Base-by-base conservation (phyloP, 345 rosid genomes). In the Carallia pectinifolia region DNA sequence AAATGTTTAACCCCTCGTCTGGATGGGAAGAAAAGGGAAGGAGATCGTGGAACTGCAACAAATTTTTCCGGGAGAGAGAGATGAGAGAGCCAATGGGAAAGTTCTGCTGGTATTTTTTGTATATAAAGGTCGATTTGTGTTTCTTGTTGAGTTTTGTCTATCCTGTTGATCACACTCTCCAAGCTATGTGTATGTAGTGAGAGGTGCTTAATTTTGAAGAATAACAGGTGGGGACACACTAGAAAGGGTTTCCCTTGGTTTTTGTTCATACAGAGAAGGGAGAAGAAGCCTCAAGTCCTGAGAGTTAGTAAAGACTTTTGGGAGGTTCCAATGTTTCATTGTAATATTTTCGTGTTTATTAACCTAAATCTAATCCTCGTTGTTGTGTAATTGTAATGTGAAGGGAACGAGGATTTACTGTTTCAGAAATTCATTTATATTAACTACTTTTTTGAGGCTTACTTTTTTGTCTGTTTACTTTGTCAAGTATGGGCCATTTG, bases 141-240 rank as follows among this genome's bases (percentile, higher is more conserved):
- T 29, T 63, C 15, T 3, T 47, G 56, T 40, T 18, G 33, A 19
- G 55, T 39, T 54, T 18, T 67, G 44, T 34, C 34, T 44, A 44
- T 12, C 6, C 37, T 70, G 66, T 47, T 65, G 38, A 52, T 33
- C 53, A 23, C 13, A 0, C 72, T 70, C 71, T 65, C 62, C 62
- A 66, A 54, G 12, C 66, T 44, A 38, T 77, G 81, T 71, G 66
- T 10, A 68, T 70, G 75, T 39, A 65, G 63, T 71, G 76, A 71
- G 69, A 65, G 66, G 31, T 29, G 39, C 63, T 73, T 76, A 65
- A 64, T 74, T 80, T 77, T 74, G 61, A 68, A 59, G 68, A 74
- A 82, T 44, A 77, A 71, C 58, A 61, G 68, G 44, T 27, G 30
- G 61, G 48, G 73, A 52, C 4, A n/a, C 23, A 65, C n/a, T 38